A percentile compares a stretch with the other conserved stretches of the same genome.
These are phyloP conservation scores for Sclerotinia borealis DNA, from an alignment of 2,329 filamentous ascomycete genomes.

Conservation along the genomic window DNA sequence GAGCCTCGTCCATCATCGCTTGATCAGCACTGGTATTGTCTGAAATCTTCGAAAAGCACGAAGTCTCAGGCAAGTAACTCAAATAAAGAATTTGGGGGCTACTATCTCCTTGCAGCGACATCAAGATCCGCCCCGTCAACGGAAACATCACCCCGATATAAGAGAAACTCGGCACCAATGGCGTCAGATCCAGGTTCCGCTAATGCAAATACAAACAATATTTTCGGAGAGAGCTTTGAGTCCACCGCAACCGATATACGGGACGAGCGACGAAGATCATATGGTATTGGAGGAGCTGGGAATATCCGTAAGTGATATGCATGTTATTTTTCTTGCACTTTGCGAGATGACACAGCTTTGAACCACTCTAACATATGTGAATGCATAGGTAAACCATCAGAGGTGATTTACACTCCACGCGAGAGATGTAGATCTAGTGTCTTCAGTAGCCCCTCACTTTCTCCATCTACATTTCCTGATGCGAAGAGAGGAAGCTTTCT, in stretches of 20 bases:
- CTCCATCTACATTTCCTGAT: slow-evolving; percentile 16
- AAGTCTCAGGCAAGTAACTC: neutral
- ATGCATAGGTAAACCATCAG: slow-evolving; percentile 28
- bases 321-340: neutral
- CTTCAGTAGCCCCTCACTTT: slow-evolving; percentile 14
- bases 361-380: neutral
- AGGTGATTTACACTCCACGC: slow-evolving; percentile 24
- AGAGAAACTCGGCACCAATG: neutral
- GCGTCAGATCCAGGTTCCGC: neutral
- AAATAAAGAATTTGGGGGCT: neutral
- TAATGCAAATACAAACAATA: neutral
- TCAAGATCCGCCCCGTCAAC: neutral
- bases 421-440: slow-evolving; percentile 21
- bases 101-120: neutral
- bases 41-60: neutral
- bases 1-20: neutral
- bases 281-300: slow-evolving; percentile 31
- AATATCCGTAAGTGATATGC: slow-evolving; percentile 27
- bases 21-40: neutral
- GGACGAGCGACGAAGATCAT: slow-evolving; percentile 24
- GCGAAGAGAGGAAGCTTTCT: slow-evolving; percentile 14
- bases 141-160: neutral
- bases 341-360: neutral
- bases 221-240: neutral
- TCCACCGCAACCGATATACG: neutral